Conservation (phyloP, 164 flowering plant species). For the Chloranthus sessilifolius region DNA sequence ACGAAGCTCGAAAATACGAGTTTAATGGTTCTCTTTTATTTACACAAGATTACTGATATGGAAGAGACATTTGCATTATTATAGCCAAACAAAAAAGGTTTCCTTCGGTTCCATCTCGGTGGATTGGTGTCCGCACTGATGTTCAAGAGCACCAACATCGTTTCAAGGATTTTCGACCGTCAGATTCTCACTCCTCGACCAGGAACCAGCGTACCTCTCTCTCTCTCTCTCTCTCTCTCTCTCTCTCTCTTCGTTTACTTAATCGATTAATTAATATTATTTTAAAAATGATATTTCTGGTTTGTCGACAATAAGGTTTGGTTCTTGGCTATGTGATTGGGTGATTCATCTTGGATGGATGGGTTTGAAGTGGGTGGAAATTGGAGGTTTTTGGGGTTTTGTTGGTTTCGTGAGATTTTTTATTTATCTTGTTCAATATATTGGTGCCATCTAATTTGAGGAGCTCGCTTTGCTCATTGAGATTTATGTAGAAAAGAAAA, state of each 20-base stretch:
- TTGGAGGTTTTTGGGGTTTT: too few species aligned
- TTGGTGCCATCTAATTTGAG: too few species aligned
- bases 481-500: too few species aligned
- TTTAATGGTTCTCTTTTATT: too few species aligned
- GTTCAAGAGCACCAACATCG: conserved; percentile 56
- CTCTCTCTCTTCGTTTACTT: neutral
- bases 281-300: neutral
- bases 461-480: too few species aligned
- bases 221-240: neutral
- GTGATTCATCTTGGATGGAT: neutral
- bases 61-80: conserved; percentile 9
- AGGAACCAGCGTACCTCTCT: conserved; percentile 47
- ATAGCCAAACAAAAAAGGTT: neutral
- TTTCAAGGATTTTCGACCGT: conserved; percentile 57
- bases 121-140: conserved; percentile 22
- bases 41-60: conserved; percentile 1
- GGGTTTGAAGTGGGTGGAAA: too few species aligned
- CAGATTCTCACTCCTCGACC: conserved; percentile 60
- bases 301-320: neutral
- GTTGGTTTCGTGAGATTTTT: too few species aligned
- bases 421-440: too few species aligned
- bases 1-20: too few species aligned
- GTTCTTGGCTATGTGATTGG: neutral
- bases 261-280: neutral
- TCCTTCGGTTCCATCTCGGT: neutral